A percentile compares a stretch with the other conserved stretches of the same genome.
Evolutionary conservation across 2,329 filamentous ascomycete genomes (phyloP).

Genomic region (Colletotrichum spaethianum): DNA sequence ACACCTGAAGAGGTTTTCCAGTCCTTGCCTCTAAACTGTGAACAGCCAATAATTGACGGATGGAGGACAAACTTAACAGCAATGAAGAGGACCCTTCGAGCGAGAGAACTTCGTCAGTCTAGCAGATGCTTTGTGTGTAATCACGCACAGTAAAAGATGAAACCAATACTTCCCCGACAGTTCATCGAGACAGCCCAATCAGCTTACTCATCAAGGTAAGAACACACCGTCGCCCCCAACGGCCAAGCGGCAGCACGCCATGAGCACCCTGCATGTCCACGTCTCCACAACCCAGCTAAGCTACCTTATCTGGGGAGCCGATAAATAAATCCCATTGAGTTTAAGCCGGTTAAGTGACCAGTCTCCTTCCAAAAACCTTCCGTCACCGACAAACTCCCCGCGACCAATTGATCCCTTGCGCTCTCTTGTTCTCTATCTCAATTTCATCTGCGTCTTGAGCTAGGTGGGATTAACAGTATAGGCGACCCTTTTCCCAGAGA

Average conservation of each 20-base stretch:
- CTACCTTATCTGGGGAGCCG: conserved; percentile 3
- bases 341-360: not conserved
- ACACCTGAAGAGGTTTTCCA: too few relatives aligned
- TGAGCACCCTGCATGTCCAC: not conserved
- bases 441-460: not conserved
- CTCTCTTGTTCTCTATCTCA: not conserved
- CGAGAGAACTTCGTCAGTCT: too few relatives aligned
- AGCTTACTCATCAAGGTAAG: conserved; percentile 11
- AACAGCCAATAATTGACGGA: not conserved
- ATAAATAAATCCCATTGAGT: conserved; percentile 15
- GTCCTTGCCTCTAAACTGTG: not conserved
- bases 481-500: not conserved
- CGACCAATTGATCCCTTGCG: not conserved
- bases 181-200: not conserved
- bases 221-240: not conserved
- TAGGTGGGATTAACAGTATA: too few relatives aligned
- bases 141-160: not conserved
- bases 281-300: not conserved
- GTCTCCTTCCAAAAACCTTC: not conserved
- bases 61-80: not conserved
- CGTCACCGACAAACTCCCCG: not conserved
- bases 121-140: not conserved
- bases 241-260: conserved; percentile 12
- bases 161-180: not conserved
- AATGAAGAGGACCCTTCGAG: accelerated